phyloP scores from a whole-genome alignment of 306 rosid species.

The Luffa acutangula region DNA sequence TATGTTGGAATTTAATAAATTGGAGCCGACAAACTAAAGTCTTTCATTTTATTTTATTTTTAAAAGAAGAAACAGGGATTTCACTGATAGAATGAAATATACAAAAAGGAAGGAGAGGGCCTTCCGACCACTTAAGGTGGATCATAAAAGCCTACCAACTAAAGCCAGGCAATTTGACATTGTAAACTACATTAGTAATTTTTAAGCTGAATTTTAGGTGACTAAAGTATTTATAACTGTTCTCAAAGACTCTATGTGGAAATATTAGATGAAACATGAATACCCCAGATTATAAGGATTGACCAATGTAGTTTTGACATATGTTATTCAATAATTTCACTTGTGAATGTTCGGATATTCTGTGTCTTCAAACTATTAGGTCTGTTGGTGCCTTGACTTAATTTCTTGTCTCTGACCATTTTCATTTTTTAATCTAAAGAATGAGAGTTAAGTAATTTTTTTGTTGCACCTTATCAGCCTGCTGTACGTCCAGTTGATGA shows the following conservation, averaged over 20 bases:
- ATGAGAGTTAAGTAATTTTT: background rate
- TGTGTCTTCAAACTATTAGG: background rate
- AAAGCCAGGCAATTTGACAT: background rate
- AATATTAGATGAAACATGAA: background rate
- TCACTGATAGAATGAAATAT: too few species aligned
- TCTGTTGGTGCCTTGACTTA: background rate
- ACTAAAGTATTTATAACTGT: background rate
- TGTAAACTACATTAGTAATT: background rate
- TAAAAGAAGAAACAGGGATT: too few species aligned
- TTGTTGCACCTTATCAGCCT: constrained; percentile 40
- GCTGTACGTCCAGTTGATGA: constrained; percentile 71
- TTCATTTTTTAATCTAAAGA: background rate
- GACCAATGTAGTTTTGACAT: background rate
- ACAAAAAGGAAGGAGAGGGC: background rate
- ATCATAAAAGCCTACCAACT: background rate
- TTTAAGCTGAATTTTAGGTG: background rate
- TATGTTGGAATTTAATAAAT: background rate
- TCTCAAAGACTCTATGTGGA: background rate
- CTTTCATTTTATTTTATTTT: background rate
- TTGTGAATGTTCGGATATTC: background rate
- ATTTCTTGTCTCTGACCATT: background rate
- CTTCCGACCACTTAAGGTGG: background rate
- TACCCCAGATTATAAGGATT: background rate
- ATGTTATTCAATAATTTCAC: background rate
- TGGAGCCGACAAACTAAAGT: background rate